Base-by-base conservation (phyloP, 352 stramenopile genomes). In the Heterotrichella gracilis region DNA sequence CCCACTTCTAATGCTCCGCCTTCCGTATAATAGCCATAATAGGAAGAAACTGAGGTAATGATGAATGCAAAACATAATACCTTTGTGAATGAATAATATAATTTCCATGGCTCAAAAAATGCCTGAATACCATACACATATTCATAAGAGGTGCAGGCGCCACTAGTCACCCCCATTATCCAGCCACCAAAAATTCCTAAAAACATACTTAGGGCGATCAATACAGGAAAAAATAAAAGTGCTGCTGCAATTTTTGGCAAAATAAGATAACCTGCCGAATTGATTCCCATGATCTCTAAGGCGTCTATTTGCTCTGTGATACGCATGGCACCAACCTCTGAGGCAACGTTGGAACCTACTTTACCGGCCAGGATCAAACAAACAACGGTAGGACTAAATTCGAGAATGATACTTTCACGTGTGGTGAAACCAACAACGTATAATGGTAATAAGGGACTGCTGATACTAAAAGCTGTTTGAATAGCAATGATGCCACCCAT, bases 11-110 rank as follows among this genome's bases (percentile, higher is more conserved):
- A n/a, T 9, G 32, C 32, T 9, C 32, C 32, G 32, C 32, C 32
- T n/a, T 53, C 32, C 9, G 32, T 53, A n/a, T 53, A n/a, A 53
- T 53, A 53, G n/a, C 32, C 32, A 53, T 53, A 53, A 53, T 53
- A 53, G 32, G 32, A 53, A 17, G 32, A 53, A 53, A 53, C 32
- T 53, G 32, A 53, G n/a, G 32, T 53, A 53, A 53, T 53, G n/a
- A 53, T 53, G n/a, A 53, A 53, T 9, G 32, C 32, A 53, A 53
- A 53, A 53, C 9, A 9, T 9, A 53, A n/a, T n/a, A 53, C 32
- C 32, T 53, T 53, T n/a, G 32, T 53, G 32, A 53, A 53, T n/a
- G 32, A 9, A n/a, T 53, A 53, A 53, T 53, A 53, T n/a, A 53
- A 53, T n/a, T 53, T 53, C 32, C 32, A 53, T 9, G 32, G 32